phyloP scores from a whole-genome alignment of 2,329 filamentous ascomycete genomes.

The Fusarium sp. region DNA sequence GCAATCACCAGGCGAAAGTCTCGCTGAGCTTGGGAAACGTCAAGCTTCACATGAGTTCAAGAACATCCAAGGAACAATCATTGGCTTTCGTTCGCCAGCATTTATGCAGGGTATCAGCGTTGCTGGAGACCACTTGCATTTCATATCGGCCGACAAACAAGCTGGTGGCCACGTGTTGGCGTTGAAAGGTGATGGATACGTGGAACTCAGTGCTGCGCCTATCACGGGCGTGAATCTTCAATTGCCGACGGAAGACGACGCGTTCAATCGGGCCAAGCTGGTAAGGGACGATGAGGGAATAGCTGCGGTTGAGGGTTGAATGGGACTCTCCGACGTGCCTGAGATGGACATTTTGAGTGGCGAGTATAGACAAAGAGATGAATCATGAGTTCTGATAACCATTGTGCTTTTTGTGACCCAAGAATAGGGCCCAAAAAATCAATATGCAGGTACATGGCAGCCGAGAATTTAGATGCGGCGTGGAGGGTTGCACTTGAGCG shows the following conservation, averaged over 20 bases:
- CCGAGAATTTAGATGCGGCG: neutral
- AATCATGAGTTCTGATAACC: too few species aligned
- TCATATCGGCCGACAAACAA: neutral
- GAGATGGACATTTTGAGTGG: accelerated
- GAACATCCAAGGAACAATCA: neutral
- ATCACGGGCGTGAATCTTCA: slow-evolving; percentile 17
- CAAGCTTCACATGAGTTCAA: slow-evolving; percentile 22
- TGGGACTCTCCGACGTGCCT: accelerated
- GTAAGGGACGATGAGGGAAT: slow-evolving; percentile 19
- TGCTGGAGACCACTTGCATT: slow-evolving; percentile 33
- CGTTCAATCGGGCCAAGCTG: slow-evolving; percentile 18
- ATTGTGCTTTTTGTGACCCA: neutral
- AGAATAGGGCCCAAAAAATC: neutral
- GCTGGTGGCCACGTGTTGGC: slow-evolving; percentile 27
- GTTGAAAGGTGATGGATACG: slow-evolving; percentile 10
- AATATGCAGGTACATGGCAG: neutral
- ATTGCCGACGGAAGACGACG: slow-evolving; percentile 6
- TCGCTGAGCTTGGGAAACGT: slow-evolving; percentile 28
- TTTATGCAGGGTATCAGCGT: slow-evolving; percentile 36
- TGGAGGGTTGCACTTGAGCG: neutral
- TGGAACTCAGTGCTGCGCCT: slow-evolving; percentile 2
- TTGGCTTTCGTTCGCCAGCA: slow-evolving; percentile 25
- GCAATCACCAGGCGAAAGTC: slow-evolving; percentile 15
- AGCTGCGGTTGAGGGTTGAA: slow-evolving; percentile 21
- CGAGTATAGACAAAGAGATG: neutral